phyloP scores from a whole-genome alignment of 2,329 filamentous ascomycete species.

The Cadophora luteo-olivacea region DNA sequence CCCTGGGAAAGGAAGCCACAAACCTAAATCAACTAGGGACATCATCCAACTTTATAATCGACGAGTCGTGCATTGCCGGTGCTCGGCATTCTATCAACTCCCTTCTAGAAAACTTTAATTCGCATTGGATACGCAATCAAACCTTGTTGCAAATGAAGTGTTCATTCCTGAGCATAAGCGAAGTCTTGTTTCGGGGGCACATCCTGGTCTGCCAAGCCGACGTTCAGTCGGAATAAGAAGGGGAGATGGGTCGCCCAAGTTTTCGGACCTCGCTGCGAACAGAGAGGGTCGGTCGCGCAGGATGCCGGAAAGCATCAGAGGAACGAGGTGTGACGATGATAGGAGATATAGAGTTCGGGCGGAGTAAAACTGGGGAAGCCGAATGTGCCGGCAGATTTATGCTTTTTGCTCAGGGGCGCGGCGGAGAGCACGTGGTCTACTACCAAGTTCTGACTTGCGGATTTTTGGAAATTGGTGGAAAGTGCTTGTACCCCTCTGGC shows the following conservation, averaged over 20 bases:
- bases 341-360: conserved; percentile 12
- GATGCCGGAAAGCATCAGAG: background rate
- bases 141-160: conserved; percentile 8
- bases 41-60: background rate
- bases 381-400: background rate
- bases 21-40: background rate
- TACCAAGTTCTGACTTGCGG: too few relatives aligned
- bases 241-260: background rate
- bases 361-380: background rate
- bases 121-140: conserved; percentile 6
- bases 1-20: background rate
- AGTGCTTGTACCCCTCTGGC: too few relatives aligned
- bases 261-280: background rate
- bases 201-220: background rate
- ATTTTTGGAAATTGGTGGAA: too few relatives aligned
- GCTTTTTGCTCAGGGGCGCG: background rate
- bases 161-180: background rate
- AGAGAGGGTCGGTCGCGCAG: background rate
- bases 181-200: background rate
- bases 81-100: background rate
- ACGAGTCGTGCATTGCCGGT: background rate
- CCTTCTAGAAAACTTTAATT: background rate
- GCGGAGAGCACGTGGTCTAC: background rate
- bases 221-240: background rate
- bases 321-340: background rate